A percentile compares a stretch with the other conserved stretches of the same genome.
These are phyloP conservation scores for Raddia guianensis DNA, from an alignment of 176 grass and related monocot genomes.

Conservation along the genomic window DNA sequence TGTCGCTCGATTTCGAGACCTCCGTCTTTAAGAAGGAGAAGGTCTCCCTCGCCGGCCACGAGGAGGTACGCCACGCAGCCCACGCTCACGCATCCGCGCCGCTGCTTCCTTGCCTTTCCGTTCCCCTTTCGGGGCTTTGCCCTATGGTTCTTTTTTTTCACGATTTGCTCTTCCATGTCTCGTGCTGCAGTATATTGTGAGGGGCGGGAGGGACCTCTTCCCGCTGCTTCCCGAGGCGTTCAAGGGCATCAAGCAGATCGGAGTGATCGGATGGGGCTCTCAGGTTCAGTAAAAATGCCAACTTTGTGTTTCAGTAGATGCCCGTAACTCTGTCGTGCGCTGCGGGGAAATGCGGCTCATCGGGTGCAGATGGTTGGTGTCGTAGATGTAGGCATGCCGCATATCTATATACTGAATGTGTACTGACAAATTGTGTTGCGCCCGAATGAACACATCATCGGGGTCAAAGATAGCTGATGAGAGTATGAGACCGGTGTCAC, in stretches of 20 bases:
- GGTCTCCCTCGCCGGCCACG: constrained; percentile 84
- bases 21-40: constrained; percentile 90
- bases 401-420: neutral
- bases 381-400: neutral
- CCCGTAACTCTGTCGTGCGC: neutral
- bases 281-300: constrained; percentile 47
- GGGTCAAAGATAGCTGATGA: neutral
- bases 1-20: constrained; percentile 78
- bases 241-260: constrained; percentile 91
- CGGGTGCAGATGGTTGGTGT: neutral
- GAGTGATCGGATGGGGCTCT: constrained; percentile 89
- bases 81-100: no score
- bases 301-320: neutral
- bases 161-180: neutral
- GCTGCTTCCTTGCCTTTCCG: neutral
- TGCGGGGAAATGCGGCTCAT: neutral
- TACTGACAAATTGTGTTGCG: neutral
- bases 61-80: constrained; percentile 51
- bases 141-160: neutral
- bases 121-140: neutral
- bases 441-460: neutral
- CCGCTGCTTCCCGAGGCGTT: constrained; percentile 77
- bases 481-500: neutral
- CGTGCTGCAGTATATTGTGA: constrained; percentile 67
- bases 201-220: constrained; percentile 89